Conservation (phyloP, 2,329 filamentous ascomycete genomes). For the Cadophora sp. region DNA sequence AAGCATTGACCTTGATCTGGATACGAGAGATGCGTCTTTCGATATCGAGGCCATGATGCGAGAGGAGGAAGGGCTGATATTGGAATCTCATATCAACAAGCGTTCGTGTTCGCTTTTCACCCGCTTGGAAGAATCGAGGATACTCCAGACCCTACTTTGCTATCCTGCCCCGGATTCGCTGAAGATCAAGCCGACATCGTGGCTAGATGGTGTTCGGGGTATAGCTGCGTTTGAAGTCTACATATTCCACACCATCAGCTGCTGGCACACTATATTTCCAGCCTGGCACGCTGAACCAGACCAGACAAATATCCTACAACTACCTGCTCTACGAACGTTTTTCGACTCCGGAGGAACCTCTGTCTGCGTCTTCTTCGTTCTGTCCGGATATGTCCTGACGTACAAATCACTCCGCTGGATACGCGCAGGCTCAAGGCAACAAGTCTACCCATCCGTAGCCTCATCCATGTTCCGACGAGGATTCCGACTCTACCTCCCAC, state of each 20-base stretch:
- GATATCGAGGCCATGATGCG: constrained; percentile 13
- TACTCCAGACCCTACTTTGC: constrained; percentile 32
- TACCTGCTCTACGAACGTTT: constrained; percentile 51
- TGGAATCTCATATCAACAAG: constrained; percentile 2
- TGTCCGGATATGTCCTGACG: constrained; percentile 56
- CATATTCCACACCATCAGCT: constrained; percentile 53
- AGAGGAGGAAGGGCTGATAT: constrained; percentile 6
- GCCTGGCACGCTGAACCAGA: constrained; percentile 45
- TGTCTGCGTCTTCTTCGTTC: constrained; percentile 57
- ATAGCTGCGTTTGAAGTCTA: constrained; percentile 55
- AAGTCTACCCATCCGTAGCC: constrained; percentile 49
- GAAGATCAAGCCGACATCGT: constrained; percentile 48
- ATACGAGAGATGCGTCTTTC: constrained; percentile 5
- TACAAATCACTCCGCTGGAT: constrained; percentile 50
- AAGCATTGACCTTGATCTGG: constrained; percentile 6
- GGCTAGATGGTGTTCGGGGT: constrained; percentile 56
- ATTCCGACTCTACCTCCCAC: constrained; percentile 53
- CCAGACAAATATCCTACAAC: constrained; percentile 48
- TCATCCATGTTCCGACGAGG: constrained; percentile 55
- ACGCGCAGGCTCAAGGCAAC: constrained; percentile 46
- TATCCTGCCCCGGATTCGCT: constrained; percentile 35
- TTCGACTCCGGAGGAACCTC: constrained; percentile 53
- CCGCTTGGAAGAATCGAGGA: constrained; percentile 8
- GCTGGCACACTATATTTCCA: constrained; percentile 34
- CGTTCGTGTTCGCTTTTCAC: constrained; percentile 12